phyloP scores from a whole-genome alignment of 345 rosid genomes.

The Raphanus raphanistrum region DNA sequence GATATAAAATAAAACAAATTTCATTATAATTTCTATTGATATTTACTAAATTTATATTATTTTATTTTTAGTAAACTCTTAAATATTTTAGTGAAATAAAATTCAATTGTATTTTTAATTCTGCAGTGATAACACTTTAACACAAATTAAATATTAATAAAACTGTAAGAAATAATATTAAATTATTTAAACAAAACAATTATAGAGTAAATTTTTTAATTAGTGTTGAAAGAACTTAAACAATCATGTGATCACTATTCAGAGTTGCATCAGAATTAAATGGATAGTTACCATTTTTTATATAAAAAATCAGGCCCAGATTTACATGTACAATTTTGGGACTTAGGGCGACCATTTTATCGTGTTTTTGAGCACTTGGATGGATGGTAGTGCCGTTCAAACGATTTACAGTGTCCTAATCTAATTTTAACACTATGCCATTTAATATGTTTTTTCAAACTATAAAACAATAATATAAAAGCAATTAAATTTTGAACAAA shows the following conservation, averaged over 20 bases:
- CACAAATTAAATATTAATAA: neutral
- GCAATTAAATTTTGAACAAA: neutral
- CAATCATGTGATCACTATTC: neutral
- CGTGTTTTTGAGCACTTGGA: too few species aligned
- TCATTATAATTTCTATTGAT: neutral
- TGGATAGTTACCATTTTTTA: neutral
- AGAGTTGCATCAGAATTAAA: neutral
- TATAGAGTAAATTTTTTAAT: too few species aligned
- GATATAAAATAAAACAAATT: neutral
- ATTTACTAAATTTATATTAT: neutral
- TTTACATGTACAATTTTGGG: neutral
- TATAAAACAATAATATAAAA: neutral
- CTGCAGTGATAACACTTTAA: neutral
- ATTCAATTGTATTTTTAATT: neutral
- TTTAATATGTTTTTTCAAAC: neutral
- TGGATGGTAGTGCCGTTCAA: too few species aligned
- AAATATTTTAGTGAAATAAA: neutral
- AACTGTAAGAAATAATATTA: neutral
- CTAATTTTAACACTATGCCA: neutral
- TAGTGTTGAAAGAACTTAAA: neutral
- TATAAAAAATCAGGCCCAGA: neutral
- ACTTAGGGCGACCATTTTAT: neutral
- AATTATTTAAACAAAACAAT: too few species aligned
- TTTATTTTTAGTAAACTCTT: neutral
- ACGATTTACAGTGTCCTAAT: neutral